Percentiles rank a stretch among this genome's conserved stretches.
Conservation (phyloP, 2,329 filamentous ascomycete genomes). For the Colletotrichum sojae region DNA sequence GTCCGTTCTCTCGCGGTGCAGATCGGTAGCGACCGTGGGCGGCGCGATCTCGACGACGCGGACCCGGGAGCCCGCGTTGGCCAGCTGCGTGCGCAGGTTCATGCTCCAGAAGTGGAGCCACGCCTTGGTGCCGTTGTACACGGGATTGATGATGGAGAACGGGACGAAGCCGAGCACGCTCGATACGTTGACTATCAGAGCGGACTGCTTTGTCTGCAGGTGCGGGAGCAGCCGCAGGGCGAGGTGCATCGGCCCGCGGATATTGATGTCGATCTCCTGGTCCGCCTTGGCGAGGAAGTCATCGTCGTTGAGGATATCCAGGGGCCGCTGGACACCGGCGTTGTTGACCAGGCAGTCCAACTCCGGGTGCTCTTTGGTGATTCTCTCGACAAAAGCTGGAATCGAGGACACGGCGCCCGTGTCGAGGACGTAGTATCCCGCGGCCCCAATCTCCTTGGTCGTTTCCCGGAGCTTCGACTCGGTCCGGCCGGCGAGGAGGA, state of each 20-base stretch:
- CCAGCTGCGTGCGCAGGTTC: conserved; percentile 67
- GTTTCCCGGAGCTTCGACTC: conserved; percentile 65
- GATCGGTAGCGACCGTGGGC: conserved; percentile 66
- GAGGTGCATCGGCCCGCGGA: conserved; percentile 71
- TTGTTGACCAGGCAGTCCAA: conserved; percentile 73
- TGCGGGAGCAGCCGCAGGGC: conserved; percentile 63
- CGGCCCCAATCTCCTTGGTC: conserved; percentile 58
- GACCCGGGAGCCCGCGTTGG: conserved; percentile 54
- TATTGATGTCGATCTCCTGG: conserved; percentile 71
- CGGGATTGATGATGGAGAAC: conserved; percentile 66
- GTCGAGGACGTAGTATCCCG: conserved; percentile 67
- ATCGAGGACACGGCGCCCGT: conserved; percentile 61
- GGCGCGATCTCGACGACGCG: conserved; percentile 70
- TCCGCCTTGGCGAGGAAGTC: conserved; percentile 66
- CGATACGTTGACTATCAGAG: conserved; percentile 68
- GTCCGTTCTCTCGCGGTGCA: conserved; percentile 69
- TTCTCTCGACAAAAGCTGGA: conserved; percentile 58
- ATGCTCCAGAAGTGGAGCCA: conserved; percentile 71
- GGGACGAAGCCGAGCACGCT: conserved; percentile 68
- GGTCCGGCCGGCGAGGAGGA: conserved; percentile 68
- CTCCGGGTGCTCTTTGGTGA: conserved; percentile 61
- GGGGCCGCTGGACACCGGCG: conserved; percentile 69
- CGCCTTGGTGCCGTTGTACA: conserved; percentile 73
- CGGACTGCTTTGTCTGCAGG: conserved; percentile 57
- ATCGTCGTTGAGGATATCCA: conserved; percentile 57